Percentiles rank a stretch among this genome's conserved stretches.
These are phyloP conservation scores for Pyrrhoderma noxium DNA, from an alignment of 1,284 basidiomycete genomes.

Conservation along the genomic window DNA sequence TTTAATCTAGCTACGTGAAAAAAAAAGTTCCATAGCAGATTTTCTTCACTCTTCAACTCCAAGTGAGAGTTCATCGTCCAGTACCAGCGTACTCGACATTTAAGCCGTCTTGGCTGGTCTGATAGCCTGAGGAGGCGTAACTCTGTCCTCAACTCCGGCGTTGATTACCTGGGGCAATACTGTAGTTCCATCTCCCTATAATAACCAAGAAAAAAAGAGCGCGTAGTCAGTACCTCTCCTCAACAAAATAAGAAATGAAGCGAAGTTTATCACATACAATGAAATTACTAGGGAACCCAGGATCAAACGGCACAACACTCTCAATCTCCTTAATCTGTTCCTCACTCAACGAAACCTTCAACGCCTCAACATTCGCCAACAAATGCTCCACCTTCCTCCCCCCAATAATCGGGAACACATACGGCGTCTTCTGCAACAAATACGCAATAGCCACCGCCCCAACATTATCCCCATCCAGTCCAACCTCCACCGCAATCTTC, in stretches of 20 bases:
- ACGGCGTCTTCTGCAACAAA: slow-evolving; percentile 39
- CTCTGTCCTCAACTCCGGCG: slow-evolving; percentile 5
- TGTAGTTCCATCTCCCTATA: slow-evolving; percentile 14
- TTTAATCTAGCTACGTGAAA: too few relatives aligned
- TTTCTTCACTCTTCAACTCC: too few relatives aligned
- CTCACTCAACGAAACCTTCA: slow-evolving; percentile 22
- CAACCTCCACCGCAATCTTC: slow-evolving; percentile 37
- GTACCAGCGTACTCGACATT: too few relatives aligned
- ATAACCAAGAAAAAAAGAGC: not conserved
- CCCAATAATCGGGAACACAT: slow-evolving; percentile 40
- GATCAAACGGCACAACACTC: slow-evolving; percentile 22
- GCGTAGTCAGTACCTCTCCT: not conserved
- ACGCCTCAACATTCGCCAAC: slow-evolving; percentile 24
- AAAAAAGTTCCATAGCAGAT: too few relatives aligned
- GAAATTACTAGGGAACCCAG: slow-evolving; percentile 21
- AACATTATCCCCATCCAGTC: slow-evolving; percentile 8
- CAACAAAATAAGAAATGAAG: not conserved
- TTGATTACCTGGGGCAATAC: not conserved
- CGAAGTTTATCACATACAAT: not conserved
- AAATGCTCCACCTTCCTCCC: slow-evolving; percentile 25
- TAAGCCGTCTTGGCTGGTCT: not conserved
- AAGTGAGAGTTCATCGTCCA: too few relatives aligned
- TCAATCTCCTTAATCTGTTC: slow-evolving; percentile 21
- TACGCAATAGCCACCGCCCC: slow-evolving; percentile 39
- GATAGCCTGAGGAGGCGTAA: slow-evolving; percentile 1